Base-by-base conservation (phyloP, 176 grass and related monocot genomes). In the Areca catechu region DNA sequence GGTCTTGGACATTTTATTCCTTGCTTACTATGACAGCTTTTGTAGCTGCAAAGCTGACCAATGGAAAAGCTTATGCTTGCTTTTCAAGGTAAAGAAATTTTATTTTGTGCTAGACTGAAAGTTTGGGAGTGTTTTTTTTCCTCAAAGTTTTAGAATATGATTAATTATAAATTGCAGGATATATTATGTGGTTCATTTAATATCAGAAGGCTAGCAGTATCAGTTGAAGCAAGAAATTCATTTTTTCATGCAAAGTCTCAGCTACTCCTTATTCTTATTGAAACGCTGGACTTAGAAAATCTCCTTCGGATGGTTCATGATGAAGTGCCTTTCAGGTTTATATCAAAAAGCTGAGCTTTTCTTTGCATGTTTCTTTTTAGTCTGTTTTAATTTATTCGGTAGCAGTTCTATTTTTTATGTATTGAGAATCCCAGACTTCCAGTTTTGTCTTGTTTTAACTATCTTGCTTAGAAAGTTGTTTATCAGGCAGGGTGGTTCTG, bases 281-380 rank as follows among this genome's bases (percentile, higher is more conserved):
- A 96, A 77, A 90, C 80, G 37, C 72, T 96, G 81, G 80, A 90
- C 70, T 73, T 96, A 3, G 91, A 96, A 80, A 90, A 74, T 87
- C 80, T 96, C 23, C 77, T 96, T 54, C 59, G 57, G 53, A 79
- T 87, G 83, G 47, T 90, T 77, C 77, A 76, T 47, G 91, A 96
- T 55, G 80, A 84, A 79, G 71, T 87, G 29, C 71, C 90, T 79
- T 73, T 95, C 77, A 95, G 89, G 89, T 89, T 22, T 50, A 19
- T 56, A 24, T 64, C 29, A 23, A 20, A 28, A 19, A 27, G 47
- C 20, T 66, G 21, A 57, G 47, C 3, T 76, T 43, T 49, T 49
- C 55, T 15, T 61, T 19, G 19, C 16, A 18, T 12, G 37, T 54
- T 63, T 57, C 63, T 57, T 50, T 50, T 71, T 22, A 67, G 19